These are phyloP conservation scores for Selaginella moellendorffii DNA, from an alignment of 75 land plant species.

Conservation along the genomic window DNA sequence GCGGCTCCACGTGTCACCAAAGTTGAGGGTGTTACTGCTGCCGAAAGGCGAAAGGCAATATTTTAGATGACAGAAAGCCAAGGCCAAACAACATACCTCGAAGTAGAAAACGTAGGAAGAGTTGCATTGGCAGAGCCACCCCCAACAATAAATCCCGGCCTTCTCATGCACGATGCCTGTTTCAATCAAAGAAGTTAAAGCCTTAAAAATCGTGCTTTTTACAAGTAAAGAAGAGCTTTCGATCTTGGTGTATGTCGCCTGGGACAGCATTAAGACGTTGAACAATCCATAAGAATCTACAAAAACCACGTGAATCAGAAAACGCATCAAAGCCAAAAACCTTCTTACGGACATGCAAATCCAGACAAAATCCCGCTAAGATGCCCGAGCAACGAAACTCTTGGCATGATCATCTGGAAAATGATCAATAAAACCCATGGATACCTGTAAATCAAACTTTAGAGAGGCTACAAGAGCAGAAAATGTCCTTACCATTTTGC, in stretches of 20 bases:
- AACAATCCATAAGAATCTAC: slow-evolving; percentile 79
- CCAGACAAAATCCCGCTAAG: slow-evolving; percentile 95
- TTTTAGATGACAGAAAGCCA: neutral
- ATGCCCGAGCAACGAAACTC: slow-evolving; percentile 85
- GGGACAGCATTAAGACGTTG: slow-evolving; percentile 46
- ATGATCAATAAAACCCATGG: slow-evolving; percentile 74
- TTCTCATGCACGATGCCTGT: slow-evolving; percentile 62
- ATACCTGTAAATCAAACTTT: slow-evolving; percentile 42
- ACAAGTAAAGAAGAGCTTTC: slow-evolving; percentile 62
- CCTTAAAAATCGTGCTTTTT: slow-evolving; percentile 1
- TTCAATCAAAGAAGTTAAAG: neutral
- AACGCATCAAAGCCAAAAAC: neutral
- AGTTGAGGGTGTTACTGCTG: slow-evolving; percentile 20
- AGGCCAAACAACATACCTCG: slow-evolving; percentile 12
- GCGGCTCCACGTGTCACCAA: slow-evolving; percentile 47
- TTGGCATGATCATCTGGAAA: slow-evolving; percentile 79
- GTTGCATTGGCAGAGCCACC: slow-evolving; percentile 41
- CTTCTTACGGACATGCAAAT: slow-evolving; percentile 61
- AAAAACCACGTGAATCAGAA: neutral
- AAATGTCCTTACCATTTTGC: slow-evolving; percentile 53
- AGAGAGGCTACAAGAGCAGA: neutral
- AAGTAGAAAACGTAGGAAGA: slow-evolving; percentile 43
- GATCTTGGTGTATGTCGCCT: slow-evolving; percentile 53
- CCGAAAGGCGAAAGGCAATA: neutral
- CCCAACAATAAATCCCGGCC: slow-evolving; percentile 82